Evolutionary conservation across 768 basidiomycete species (phyloP).

Genomic region (Leccinellum albellum): DNA sequence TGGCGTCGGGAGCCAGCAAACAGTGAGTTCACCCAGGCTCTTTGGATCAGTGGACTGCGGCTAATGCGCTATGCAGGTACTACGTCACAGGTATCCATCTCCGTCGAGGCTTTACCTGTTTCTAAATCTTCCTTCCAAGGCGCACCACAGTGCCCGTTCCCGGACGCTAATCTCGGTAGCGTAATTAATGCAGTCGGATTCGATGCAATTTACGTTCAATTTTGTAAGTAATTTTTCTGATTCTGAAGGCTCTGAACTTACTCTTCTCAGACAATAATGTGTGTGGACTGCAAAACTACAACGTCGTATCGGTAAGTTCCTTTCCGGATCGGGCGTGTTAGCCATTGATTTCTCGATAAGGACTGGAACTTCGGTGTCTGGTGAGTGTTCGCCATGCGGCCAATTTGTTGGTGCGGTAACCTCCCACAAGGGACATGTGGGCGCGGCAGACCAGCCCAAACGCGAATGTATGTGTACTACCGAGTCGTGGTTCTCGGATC

Average conservation of each 20-base stretch:
- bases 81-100: conserved; percentile 47
- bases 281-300: conserved; percentile 47
- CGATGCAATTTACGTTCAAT: conserved; percentile 74
- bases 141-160: conserved; percentile 56
- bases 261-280: conserved; percentile 38
- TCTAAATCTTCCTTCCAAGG: conserved; percentile 8
- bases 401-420: conserved; percentile 3
- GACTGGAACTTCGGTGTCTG: conserved; percentile 42
- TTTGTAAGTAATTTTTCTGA: conserved; percentile 35
- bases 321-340: neutral
- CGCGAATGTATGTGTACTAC: conserved; percentile 28
- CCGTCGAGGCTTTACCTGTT: neutral
- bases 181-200: conserved; percentile 61
- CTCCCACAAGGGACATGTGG: conserved; percentile 41
- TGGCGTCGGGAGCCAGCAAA: conserved; percentile 24
- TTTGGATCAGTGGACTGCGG: neutral
- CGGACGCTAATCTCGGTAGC: conserved; percentile 56
- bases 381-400: conserved; percentile 10
- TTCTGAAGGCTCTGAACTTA: neutral
- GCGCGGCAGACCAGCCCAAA: conserved; percentile 40
- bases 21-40: conserved; percentile 6
- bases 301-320: conserved; percentile 47
- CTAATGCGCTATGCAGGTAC: conserved; percentile 39
- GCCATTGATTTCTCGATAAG: conserved; percentile 27
- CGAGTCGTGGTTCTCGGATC: neutral